These are phyloP conservation scores for Podospora pseudopauciseta DNA, from an alignment of 495 filamentous ascomycete genomes.

Conservation along the genomic window DNA sequence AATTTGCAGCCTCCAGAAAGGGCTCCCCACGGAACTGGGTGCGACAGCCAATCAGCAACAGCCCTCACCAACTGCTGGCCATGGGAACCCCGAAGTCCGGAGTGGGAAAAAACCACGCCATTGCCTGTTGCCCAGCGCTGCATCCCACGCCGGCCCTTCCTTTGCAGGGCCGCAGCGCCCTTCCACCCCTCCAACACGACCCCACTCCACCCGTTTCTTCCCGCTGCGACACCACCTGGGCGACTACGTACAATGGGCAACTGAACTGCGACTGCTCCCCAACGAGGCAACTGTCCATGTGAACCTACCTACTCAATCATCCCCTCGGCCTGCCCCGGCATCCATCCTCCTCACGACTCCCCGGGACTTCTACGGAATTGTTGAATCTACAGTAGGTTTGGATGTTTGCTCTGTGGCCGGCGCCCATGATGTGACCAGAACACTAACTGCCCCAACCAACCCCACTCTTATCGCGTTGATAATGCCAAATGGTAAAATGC, in stretches of 20 bases:
- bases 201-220: slow-evolving; percentile 19
- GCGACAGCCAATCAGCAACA: slow-evolving; percentile 8
- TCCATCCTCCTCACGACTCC: not conserved
- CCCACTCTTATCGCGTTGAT: slow-evolving; percentile 3
- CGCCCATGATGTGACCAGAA: too few relatives aligned
- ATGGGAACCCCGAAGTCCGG: slow-evolving; percentile 18
- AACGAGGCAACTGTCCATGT: slow-evolving; percentile 8
- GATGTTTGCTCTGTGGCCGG: too few relatives aligned
- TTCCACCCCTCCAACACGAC: slow-evolving; percentile 1
- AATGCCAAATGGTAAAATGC: slow-evolving; percentile 2
- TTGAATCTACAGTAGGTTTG: not conserved
- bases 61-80: not conserved
- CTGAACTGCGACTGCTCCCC: not conserved
- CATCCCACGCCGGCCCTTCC: slow-evolving; percentile 10
- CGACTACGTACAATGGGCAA: too few relatives aligned
- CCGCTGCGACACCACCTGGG: slow-evolving; percentile 4
- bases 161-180: too few relatives aligned
- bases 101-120: slow-evolving; percentile 20
- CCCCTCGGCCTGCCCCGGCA: not conserved
- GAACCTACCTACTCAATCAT: not conserved
- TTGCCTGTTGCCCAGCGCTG: slow-evolving; percentile 6
- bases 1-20: slow-evolving; percentile 15
- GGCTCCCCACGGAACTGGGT: slow-evolving; percentile 4
- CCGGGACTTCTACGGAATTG: not conserved
- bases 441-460: not conserved